These are phyloP conservation scores for Coprinopsis strossmayeri DNA, from an alignment of 768 basidiomycete genomes.

Conservation along the genomic window DNA sequence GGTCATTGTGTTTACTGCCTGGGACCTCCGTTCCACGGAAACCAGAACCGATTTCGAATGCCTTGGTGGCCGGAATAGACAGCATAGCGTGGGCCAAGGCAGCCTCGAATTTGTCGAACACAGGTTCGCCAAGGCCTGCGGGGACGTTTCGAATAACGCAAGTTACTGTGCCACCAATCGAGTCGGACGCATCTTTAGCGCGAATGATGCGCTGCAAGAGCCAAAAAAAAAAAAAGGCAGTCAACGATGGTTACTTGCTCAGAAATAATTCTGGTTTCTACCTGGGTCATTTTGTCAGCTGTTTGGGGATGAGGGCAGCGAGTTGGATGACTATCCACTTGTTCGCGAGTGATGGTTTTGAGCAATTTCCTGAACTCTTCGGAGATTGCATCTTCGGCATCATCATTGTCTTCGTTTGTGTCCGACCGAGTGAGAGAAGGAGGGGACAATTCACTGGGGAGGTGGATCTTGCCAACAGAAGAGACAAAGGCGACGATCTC, in stretches of 20 bases:
- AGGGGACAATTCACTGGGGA: slow-evolving; percentile 49
- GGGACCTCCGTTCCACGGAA: slow-evolving; percentile 93
- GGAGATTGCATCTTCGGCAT: slow-evolving; percentile 67
- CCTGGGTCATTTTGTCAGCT: slow-evolving; percentile 86
- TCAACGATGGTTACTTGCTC: no score
- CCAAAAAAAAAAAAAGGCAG: background rate
- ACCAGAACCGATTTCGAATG: slow-evolving; percentile 95
- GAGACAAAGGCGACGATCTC: slow-evolving; percentile 97
- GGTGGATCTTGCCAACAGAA: slow-evolving; percentile 87
- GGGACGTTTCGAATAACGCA: slow-evolving; percentile 93
- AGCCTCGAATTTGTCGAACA: slow-evolving; percentile 98
- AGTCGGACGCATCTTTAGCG: slow-evolving; percentile 86
- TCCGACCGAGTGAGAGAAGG: slow-evolving; percentile 29
- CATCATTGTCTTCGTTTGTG: slow-evolving; percentile 49
- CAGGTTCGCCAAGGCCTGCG: slow-evolving; percentile 90
- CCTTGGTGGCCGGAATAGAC: slow-evolving; percentile 97
- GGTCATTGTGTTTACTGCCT: slow-evolving; percentile 91
- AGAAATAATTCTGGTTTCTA: slow-evolving; percentile 4
- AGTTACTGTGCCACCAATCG: slow-evolving; percentile 96
- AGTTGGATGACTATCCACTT: slow-evolving; percentile 83
- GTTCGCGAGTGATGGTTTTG: slow-evolving; percentile 70
- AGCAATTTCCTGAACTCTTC: slow-evolving; percentile 81
- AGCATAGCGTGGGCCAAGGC: slow-evolving; percentile 96
- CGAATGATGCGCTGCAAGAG: slow-evolving; percentile 76
- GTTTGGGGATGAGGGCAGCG: slow-evolving; percentile 90